Conservation (phyloP, 169 alveolate genomes). For the Plasmodium sp. region DNA sequence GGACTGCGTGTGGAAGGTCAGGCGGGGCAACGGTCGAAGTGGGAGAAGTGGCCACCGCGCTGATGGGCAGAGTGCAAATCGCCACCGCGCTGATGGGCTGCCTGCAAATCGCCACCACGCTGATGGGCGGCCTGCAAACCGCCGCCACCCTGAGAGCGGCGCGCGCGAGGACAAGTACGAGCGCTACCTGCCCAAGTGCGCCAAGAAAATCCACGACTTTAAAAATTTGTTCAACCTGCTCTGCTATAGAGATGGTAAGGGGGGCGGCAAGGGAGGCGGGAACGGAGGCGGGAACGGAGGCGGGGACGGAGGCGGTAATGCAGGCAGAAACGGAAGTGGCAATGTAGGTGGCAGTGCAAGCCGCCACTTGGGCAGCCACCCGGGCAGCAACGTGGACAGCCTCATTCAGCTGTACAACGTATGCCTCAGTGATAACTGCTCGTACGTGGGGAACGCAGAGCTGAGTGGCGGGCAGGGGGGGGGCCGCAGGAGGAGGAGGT, state of each 20-base stretch:
- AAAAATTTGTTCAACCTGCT: conserved; percentile 39
- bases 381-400: neutral
- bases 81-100: neutral
- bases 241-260: conserved; percentile 2
- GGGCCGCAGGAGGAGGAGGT: conserved; percentile 1
- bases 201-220: conserved; percentile 25
- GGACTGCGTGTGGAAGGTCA: conserved; percentile 67
- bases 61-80: neutral
- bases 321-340: no score
- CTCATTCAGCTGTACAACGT: conserved; percentile 28
- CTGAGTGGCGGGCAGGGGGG: neutral
- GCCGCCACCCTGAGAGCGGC: neutral
- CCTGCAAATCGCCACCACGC: no score
- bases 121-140: neutral
- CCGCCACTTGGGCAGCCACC: neutral
- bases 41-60: neutral
- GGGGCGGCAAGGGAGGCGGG: no score
- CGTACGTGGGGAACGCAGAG: conserved; percentile 3
- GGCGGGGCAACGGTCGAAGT: neutral
- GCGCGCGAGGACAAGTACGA: neutral
- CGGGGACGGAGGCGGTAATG: no score
- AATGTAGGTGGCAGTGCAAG: no score
- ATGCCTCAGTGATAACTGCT: conserved; percentile 8
- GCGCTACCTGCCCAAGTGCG: neutral
- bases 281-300: no score